Conservation (phyloP, 2,329 filamentous ascomycete genomes). For the Alternaria hordeiaustralica region DNA sequence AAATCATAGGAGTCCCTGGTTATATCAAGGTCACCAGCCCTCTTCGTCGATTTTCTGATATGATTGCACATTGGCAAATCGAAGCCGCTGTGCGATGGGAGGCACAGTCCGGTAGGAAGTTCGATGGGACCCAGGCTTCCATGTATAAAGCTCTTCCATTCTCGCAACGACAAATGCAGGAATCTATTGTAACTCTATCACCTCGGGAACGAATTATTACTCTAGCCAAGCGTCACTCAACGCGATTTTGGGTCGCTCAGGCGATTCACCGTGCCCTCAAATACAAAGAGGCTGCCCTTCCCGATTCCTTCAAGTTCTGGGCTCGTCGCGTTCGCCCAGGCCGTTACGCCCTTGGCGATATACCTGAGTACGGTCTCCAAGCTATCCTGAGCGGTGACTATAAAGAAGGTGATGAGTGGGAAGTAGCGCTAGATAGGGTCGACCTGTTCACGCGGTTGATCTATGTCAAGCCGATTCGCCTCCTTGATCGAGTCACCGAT, state of each 20-base stretch:
- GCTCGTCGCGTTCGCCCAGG: conserved; percentile 15
- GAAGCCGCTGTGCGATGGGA: conserved; percentile 67
- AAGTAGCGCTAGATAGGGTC: conserved; percentile 49
- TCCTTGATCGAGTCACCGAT: conserved; percentile 39
- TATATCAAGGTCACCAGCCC: conserved; percentile 68
- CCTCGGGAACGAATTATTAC: conserved; percentile 55
- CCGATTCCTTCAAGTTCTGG: conserved; percentile 53
- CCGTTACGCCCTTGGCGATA: conserved; percentile 13
- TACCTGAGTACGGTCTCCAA: conserved; percentile 25
- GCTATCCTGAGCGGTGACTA: conserved; percentile 23
- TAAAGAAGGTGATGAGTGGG: conserved; percentile 54
- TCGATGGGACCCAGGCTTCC: conserved; percentile 37
- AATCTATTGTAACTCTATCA: conserved; percentile 55
- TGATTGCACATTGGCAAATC: conserved; percentile 69
- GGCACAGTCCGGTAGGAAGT: conserved; percentile 52
- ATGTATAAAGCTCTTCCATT: conserved; percentile 61
- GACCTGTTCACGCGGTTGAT: conserved; percentile 44
- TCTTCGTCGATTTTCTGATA: conserved; percentile 65
- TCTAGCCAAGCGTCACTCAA: conserved; percentile 42
- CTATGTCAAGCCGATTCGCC: conserved; percentile 45
- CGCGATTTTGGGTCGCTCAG: conserved; percentile 59
- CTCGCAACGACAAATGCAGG: conserved; percentile 54
- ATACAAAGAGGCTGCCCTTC: conserved; percentile 60
- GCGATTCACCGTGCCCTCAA: conserved; percentile 65
- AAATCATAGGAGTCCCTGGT: conserved; percentile 57